These are phyloP conservation scores for Plasmopara viticola DNA, from an alignment of 352 stramenopile species.

Conservation along the genomic window DNA sequence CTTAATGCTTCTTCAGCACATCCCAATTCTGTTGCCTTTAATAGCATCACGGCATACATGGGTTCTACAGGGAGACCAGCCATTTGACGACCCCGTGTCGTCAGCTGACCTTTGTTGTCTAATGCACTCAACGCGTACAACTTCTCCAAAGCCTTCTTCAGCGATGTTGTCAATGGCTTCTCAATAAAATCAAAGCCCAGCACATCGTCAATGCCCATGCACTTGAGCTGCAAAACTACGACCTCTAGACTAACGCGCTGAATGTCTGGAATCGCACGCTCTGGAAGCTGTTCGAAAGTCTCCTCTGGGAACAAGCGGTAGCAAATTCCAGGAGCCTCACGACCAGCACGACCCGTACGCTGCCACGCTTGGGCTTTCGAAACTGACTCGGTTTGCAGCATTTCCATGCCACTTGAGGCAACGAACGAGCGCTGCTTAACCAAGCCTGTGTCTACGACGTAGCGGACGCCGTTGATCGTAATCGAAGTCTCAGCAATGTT, in stretches of 20 bases:
- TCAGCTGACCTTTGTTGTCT: slow-evolving; percentile 56
- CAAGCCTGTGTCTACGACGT: slow-evolving; percentile 81
- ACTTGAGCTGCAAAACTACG: slow-evolving; percentile 81
- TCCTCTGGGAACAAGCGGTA: slow-evolving; percentile 82
- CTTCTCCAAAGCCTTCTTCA: slow-evolving; percentile 80
- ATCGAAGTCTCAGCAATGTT: slow-evolving; percentile 98
- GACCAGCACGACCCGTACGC: slow-evolving; percentile 81
- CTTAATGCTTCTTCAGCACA: slow-evolving; percentile 82
- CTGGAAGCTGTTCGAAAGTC: slow-evolving; percentile 74
- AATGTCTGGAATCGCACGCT: slow-evolving; percentile 76
- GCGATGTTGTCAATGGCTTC: slow-evolving; percentile 61
- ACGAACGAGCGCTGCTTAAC: slow-evolving; percentile 86
- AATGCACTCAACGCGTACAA: slow-evolving; percentile 72
- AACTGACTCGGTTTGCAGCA: slow-evolving; percentile 78
- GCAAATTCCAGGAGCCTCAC: slow-evolving; percentile 74
- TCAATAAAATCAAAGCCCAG: slow-evolving; percentile 87
- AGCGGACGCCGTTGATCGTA: slow-evolving; percentile 96
- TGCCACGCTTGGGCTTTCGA: slow-evolving; percentile 90
- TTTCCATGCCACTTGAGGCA: slow-evolving; percentile 84
- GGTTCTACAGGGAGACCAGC: slow-evolving; percentile 82
- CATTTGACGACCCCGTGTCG: slow-evolving; percentile 73
- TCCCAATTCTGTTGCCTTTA: slow-evolving; percentile 67
- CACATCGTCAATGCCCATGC: slow-evolving; percentile 81
- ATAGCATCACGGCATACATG: slow-evolving; percentile 85
- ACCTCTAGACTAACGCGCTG: slow-evolving; percentile 83